Percentiles rank a stretch among this genome's conserved stretches.
Evolutionary conservation across 805 yeast genomes (phyloP).

Genomic region (Spencermartinsiella europaea): DNA sequence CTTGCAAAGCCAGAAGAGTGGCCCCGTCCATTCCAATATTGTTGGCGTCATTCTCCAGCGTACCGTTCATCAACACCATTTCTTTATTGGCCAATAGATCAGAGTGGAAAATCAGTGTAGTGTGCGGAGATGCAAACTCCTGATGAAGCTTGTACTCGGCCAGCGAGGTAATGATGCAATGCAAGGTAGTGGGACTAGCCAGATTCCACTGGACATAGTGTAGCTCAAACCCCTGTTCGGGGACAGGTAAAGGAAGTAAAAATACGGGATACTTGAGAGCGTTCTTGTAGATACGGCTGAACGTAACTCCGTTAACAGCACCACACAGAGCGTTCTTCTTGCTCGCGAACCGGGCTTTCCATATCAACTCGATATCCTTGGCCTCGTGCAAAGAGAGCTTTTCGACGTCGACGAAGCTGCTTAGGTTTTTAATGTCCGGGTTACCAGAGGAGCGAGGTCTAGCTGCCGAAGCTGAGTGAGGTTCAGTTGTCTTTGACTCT

Average conservation of each 20-base stretch:
- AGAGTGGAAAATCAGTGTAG: conserved; percentile 81
- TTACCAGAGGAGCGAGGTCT: too few species aligned
- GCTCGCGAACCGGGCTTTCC: conserved; percentile 80
- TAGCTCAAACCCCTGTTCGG: conserved; percentile 52
- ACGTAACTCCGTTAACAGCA: conserved; percentile 51
- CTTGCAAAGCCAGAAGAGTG: conserved; percentile 48
- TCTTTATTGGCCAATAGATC: conserved; percentile 58
- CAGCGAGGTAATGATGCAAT: conserved; percentile 84
- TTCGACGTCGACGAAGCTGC: conserved; percentile 63
- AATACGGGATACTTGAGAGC: conserved; percentile 77
- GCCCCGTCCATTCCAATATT: conserved; percentile 63
- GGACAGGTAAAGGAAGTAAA: conserved; percentile 79
- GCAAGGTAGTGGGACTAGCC: conserved; percentile 76
- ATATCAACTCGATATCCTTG: conserved; percentile 68
- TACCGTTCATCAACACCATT: conserved; percentile 80
- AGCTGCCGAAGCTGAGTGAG: conserved; percentile 35
- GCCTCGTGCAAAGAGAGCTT: conserved; percentile 53
- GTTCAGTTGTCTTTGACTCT: conserved; percentile 19
- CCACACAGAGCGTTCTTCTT: conserved; percentile 63
- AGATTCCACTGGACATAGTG: conserved; percentile 94
- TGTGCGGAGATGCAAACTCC: conserved; percentile 93
- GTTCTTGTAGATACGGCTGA: conserved; percentile 52
- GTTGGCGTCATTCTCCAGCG: conserved; percentile 64
- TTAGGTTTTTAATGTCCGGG: conserved; percentile 55
- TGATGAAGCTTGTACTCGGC: conserved; percentile 87